These are phyloP conservation scores for Stagonosporopsis chrysanthemi DNA, from an alignment of 2,329 filamentous ascomycete species.

Conservation along the genomic window DNA sequence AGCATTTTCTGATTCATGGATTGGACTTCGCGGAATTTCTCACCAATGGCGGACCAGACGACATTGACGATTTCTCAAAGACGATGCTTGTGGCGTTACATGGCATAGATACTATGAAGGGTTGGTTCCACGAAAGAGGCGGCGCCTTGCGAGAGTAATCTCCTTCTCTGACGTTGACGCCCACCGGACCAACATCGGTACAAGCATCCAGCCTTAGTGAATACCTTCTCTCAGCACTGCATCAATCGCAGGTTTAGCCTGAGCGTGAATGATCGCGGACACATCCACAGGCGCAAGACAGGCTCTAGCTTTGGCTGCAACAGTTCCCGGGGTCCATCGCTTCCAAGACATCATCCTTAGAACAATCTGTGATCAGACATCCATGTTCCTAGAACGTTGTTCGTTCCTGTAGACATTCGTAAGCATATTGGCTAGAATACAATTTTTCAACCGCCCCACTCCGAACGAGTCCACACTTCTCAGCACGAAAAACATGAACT, in stretches of 20 bases:
- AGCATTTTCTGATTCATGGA: slow-evolving; percentile 38
- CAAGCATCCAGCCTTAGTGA: neutral
- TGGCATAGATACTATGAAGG: slow-evolving; percentile 41
- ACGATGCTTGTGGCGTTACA: slow-evolving; percentile 38
- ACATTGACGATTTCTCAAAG: slow-evolving; percentile 41
- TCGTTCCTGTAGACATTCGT: neutral
- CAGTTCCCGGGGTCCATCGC: no score
- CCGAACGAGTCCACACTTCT: neutral
- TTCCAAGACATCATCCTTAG: neutral
- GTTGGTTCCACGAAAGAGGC: slow-evolving; percentile 39
- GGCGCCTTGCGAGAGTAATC: slow-evolving; percentile 15
- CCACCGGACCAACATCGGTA: neutral
- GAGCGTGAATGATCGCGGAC: no score
- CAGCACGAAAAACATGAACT: neutral
- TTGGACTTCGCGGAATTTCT: slow-evolving; percentile 40
- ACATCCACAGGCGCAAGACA: no score
- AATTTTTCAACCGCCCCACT: neutral
- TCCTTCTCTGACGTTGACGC: neutral
- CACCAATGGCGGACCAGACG: slow-evolving; percentile 29
- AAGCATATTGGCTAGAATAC: neutral
- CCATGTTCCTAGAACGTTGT: no score
- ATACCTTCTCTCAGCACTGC: no score
- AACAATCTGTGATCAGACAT: neutral
- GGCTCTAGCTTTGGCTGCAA: no score
- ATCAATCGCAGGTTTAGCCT: no score